Conservation (phyloP, 768 basidiomycete genomes). For the Pisolithus microcarpus region DNA sequence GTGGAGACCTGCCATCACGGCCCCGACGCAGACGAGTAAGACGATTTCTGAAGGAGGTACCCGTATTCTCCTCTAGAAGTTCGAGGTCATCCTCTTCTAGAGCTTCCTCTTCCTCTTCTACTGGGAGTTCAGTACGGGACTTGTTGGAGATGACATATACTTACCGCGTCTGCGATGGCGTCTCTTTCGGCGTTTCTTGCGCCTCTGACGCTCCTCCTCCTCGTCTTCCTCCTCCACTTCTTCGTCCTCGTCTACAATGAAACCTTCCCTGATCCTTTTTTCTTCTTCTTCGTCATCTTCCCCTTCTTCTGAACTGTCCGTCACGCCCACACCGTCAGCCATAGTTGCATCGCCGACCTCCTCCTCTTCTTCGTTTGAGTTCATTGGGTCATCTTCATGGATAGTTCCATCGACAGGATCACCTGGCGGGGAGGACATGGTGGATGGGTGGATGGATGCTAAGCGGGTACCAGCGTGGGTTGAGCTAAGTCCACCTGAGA, state of each 20-base stretch:
- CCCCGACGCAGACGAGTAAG: constrained; percentile 72
- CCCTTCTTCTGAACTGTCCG: constrained; percentile 82
- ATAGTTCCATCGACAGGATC: constrained; percentile 27
- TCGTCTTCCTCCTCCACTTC: constrained; percentile 67
- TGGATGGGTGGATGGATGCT: constrained; percentile 24
- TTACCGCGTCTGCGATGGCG: constrained; percentile 50
- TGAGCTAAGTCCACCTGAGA: neutral
- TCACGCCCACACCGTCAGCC: constrained; percentile 38
- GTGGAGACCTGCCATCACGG: constrained; percentile 64
- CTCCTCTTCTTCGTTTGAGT: constrained; percentile 42
- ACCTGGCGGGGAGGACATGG: constrained; percentile 50
- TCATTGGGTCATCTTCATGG: constrained; percentile 59
- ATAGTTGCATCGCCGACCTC: constrained; percentile 49
- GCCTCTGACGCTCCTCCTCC: constrained; percentile 46
- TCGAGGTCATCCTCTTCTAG: constrained; percentile 89
- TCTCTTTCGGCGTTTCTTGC: constrained; percentile 61
- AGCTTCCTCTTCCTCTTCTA: constrained; percentile 51
- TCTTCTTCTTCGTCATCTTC: constrained; percentile 91
- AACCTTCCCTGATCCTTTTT: constrained; percentile 72
- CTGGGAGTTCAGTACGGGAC: constrained; percentile 8
- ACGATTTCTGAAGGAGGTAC: constrained; percentile 66
- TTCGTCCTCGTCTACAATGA: constrained; percentile 89
- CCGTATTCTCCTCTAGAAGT: constrained; percentile 77
- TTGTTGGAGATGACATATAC: constrained; percentile 14
- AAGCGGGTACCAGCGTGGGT: constrained; percentile 10